Conservation (phyloP, 139 green algal genomes). For the Chlorella vulgaris region DNA sequence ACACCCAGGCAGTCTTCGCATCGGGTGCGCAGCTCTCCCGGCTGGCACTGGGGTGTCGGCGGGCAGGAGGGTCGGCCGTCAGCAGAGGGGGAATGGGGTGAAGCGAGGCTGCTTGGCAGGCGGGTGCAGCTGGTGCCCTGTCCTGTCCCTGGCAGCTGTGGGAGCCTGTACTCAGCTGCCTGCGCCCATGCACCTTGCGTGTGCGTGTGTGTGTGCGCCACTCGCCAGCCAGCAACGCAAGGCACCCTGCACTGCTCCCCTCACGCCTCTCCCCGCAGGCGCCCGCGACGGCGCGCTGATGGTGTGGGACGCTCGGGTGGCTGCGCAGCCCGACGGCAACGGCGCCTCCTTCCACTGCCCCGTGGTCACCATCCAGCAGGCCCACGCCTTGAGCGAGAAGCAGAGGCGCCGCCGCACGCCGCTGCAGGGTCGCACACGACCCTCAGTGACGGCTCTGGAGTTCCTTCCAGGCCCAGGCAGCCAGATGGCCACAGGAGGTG, state of each 20-base stretch:
- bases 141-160: too few relatives aligned
- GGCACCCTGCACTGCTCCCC: background rate
- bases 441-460: conserved; percentile 63
- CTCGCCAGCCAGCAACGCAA: too few relatives aligned
- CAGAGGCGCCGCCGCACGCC: conserved; percentile 16
- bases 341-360: conserved; percentile 7
- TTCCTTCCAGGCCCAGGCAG: conserved; percentile 58
- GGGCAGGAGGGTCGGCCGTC: too few relatives aligned
- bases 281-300: conserved; percentile 70
- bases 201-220: too few relatives aligned
- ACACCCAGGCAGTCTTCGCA: conserved; percentile 65
- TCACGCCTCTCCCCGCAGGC: conserved; percentile 41
- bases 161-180: too few relatives aligned
- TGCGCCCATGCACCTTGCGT: too few relatives aligned
- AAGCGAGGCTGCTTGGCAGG: too few relatives aligned
- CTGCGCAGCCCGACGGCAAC: background rate
- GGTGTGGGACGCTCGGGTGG: conserved; percentile 73
- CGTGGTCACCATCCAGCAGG: conserved; percentile 33
- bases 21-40: conserved; percentile 58
- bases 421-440: conserved; percentile 33
- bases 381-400: conserved; percentile 22
- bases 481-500: conserved; percentile 60
- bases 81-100: too few relatives aligned
- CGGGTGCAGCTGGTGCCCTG: too few relatives aligned
- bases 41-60: too few relatives aligned